These are phyloP conservation scores for Globisporangium polare DNA, from an alignment of 352 stramenopile genomes.

Conservation along the genomic window DNA sequence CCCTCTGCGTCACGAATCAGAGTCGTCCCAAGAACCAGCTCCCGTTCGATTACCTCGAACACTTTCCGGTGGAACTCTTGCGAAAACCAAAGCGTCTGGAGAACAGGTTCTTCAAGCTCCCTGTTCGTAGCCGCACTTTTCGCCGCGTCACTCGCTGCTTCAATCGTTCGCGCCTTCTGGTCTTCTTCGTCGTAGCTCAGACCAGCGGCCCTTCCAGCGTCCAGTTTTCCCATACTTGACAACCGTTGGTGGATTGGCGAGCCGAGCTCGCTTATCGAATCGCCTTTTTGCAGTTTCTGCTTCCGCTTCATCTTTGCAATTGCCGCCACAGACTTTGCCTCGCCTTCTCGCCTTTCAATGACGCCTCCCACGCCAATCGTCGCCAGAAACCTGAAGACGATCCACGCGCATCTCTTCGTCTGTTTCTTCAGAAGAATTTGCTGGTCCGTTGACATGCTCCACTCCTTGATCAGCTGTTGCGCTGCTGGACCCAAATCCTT, in stretches of 20 bases:
- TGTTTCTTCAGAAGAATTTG: constrained; percentile 69
- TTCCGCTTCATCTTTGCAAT: constrained; percentile 75
- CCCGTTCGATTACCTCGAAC: constrained; percentile 82
- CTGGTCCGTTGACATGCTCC: constrained; percentile 60
- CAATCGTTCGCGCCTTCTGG: constrained; percentile 42
- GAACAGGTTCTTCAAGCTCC: constrained; percentile 64
- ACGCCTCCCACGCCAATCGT: constrained; percentile 66
- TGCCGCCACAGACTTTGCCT: constrained; percentile 60
- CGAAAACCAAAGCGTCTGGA: constrained; percentile 86
- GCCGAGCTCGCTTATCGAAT: constrained; percentile 13
- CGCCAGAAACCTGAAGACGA: constrained; percentile 79
- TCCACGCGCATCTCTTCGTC: constrained; percentile 65
- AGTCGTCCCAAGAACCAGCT: constrained; percentile 63
- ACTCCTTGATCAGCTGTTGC: constrained; percentile 29
- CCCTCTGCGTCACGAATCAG: constrained; percentile 72
- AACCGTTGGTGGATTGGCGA: constrained; percentile 19
- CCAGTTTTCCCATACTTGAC: constrained; percentile 11
- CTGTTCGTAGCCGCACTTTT: constrained; percentile 72
- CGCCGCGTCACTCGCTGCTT: constrained; percentile 75
- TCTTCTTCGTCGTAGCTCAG: constrained; percentile 54
- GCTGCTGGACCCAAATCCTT: background rate
- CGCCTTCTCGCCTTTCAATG: constrained; percentile 64
- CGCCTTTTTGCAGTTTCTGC: constrained; percentile 45
- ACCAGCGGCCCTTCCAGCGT: constrained; percentile 20
- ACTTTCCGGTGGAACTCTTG: constrained; percentile 85